Evolutionary conservation across 805 yeast species (phyloP).

Genomic region (Candida germanica): DNA sequence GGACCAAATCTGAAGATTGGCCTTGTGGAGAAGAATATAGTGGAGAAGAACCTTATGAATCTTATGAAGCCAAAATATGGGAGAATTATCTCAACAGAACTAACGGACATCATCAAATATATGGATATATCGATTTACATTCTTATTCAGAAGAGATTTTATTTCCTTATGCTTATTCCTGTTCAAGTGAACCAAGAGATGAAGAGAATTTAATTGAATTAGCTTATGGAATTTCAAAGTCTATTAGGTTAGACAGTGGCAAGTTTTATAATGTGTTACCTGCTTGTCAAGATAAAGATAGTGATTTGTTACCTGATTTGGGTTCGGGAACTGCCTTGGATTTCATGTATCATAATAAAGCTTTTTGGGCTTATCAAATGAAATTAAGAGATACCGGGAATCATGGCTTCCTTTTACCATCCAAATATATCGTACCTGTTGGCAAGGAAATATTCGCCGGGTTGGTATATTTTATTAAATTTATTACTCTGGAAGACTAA

Average conservation of each 20-base stretch:
- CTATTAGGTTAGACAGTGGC: slow-evolving; percentile 63
- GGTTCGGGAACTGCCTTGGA: slow-evolving; percentile 82
- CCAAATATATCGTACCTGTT: slow-evolving; percentile 67
- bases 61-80: slow-evolving; percentile 40
- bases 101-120: slow-evolving; percentile 53
- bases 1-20: slow-evolving; percentile 56
- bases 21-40: slow-evolving; percentile 84
- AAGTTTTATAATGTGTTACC: slow-evolving; percentile 65
- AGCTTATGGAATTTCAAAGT: slow-evolving; percentile 76
- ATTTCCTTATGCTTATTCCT: slow-evolving; percentile 80
- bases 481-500: slow-evolving; percentile 31
- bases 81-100: slow-evolving; percentile 39
- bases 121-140: slow-evolving; percentile 80
- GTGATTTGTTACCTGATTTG: slow-evolving; percentile 67
- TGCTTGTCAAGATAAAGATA: slow-evolving; percentile 77
- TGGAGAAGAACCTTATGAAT: slow-evolving; percentile 70
- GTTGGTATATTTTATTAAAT: slow-evolving; percentile 55
- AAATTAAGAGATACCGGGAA: slow-evolving; percentile 79
- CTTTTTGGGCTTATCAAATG: slow-evolving; percentile 81
- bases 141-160: slow-evolving; percentile 82
- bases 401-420: slow-evolving; percentile 79
- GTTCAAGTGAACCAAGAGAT: slow-evolving; percentile 71
- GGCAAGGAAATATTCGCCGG: slow-evolving; percentile 73
- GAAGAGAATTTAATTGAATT: slow-evolving; percentile 76
- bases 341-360: slow-evolving; percentile 78